Evolutionary conservation across 306 rosid genomes (phyloP), one percentile per base, ranked within the genome.

Genomic region (Medicago lupulina): DNA sequence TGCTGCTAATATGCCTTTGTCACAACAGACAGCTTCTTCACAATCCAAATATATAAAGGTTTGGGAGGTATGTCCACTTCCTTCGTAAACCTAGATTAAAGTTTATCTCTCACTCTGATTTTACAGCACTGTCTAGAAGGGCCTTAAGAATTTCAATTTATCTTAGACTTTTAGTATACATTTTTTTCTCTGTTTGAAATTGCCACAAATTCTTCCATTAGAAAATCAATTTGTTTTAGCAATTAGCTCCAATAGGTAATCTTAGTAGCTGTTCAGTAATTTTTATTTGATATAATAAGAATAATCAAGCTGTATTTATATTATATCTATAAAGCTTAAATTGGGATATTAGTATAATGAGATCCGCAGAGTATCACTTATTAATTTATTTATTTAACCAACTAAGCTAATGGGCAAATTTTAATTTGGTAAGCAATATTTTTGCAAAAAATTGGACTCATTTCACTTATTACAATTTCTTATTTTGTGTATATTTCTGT

Each of bases 21-120:
- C 91, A 16, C 99, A 95, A 78, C 95, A 88, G 75, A 77, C 93
- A 31, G 80, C 93, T 66, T 77, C 92, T 75, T 66, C 87, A 68
- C 96, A 85, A 85, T 96, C 99, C 41, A 96, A 96, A 83, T 96
- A 96, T 77, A 86, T 96, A 73, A 96, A 81, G 87, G 95, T 96
- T 75, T 96, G 99, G 99, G 98, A 96, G 98, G 99, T 96, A 83
- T 79, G 86, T 81, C 47, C 58, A 49, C 49, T 19, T 36, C 50
- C 60, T 62, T 58, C 76, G 23, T 10, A 47, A 76, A 13, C 16
- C 51, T 4, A 46, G 16, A 40, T 76, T 17, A 13, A 66, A 59
- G 18, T 62, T 79, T 31, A 15, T 55, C 39, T 51, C 43, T 53
- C 49, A 57, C 15, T 58, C 76, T 16, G 36, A 36, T 57, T 80